phyloP scores from a whole-genome alignment of 148 eudicot species.

The Agrostemma githago region DNA sequence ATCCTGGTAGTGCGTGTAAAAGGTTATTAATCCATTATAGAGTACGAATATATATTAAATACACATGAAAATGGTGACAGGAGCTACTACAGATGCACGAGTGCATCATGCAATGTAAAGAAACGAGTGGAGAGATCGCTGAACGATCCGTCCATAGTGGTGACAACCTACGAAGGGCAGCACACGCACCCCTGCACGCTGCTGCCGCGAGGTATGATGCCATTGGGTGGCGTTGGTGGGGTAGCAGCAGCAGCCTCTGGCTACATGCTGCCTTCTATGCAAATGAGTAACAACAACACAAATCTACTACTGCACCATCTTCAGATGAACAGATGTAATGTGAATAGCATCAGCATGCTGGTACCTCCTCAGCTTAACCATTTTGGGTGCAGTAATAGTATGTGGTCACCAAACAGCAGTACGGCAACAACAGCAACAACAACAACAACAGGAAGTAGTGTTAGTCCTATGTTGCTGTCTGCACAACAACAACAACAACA shows the following conservation, averaged over 20 bases:
- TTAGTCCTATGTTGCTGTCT: neutral
- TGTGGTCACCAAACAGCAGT: neutral
- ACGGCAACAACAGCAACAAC: neutral
- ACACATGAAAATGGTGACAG: constrained; percentile 27
- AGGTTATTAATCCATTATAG: no score
- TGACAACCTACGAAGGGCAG: constrained; percentile 89
- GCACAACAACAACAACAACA: neutral
- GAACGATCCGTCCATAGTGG: constrained; percentile 61
- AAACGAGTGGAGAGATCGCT: constrained; percentile 78
- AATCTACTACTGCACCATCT: neutral
- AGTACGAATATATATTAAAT: no score
- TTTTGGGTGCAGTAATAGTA: neutral
- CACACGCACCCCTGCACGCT: constrained; percentile 74
- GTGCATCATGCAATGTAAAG: constrained; percentile 73
- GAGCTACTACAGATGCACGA: constrained; percentile 94
- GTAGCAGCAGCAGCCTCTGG: constrained; percentile 3
- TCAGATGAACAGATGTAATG: neutral
- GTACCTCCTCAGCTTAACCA: neutral
- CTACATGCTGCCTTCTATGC: constrained; percentile 6
- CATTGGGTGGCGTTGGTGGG: neutral
- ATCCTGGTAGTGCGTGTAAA: no score
- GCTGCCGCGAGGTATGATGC: constrained; percentile 33
- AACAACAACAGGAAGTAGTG: neutral
- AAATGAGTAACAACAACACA: neutral
- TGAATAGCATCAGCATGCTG: neutral